Percentiles rank a stretch among this genome's conserved stretches.
These are phyloP conservation scores for Xylariaceae sp. DNA, from an alignment of 2,329 filamentous ascomycete genomes.

Conservation along the genomic window DNA sequence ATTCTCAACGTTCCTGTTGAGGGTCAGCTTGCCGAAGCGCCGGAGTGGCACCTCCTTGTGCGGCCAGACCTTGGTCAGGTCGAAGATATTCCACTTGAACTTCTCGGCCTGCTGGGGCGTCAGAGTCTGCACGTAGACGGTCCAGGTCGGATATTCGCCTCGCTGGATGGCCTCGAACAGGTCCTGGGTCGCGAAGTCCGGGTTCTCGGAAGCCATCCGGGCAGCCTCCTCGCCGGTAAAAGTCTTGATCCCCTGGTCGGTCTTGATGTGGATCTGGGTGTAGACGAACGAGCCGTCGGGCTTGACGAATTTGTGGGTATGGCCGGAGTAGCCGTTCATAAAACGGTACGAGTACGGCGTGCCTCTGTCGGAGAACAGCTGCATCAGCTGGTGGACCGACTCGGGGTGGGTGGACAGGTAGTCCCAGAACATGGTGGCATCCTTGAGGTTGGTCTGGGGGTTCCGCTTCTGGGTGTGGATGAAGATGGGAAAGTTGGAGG, in stretches of 20 bases:
- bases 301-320: constrained; percentile 61
- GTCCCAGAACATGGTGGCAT: constrained; percentile 56
- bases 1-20: constrained; percentile 58
- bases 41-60: constrained; percentile 54
- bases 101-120: constrained; percentile 36
- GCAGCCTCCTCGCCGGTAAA: constrained; percentile 51
- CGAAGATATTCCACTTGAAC: constrained; percentile 55
- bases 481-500: constrained; percentile 64
- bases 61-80: constrained; percentile 63
- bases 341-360: constrained; percentile 57
- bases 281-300: constrained; percentile 56
- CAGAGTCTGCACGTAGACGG: constrained; percentile 55
- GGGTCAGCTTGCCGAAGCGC: constrained; percentile 52
- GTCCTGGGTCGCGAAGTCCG: constrained; percentile 55
- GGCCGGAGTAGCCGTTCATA: constrained; percentile 62
- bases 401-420: constrained; percentile 56
- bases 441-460: constrained; percentile 56
- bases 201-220: constrained; percentile 36
- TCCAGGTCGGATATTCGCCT: constrained; percentile 58
- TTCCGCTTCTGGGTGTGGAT: constrained; percentile 69
- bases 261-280: constrained; percentile 50
- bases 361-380: constrained; percentile 57
- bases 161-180: constrained; percentile 54
- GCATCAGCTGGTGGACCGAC: constrained; percentile 55
- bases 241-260: constrained; percentile 53